These are phyloP conservation scores for Coccinonectria pachysandricola DNA, from an alignment of 2,329 filamentous ascomycete species.

Conservation along the genomic window DNA sequence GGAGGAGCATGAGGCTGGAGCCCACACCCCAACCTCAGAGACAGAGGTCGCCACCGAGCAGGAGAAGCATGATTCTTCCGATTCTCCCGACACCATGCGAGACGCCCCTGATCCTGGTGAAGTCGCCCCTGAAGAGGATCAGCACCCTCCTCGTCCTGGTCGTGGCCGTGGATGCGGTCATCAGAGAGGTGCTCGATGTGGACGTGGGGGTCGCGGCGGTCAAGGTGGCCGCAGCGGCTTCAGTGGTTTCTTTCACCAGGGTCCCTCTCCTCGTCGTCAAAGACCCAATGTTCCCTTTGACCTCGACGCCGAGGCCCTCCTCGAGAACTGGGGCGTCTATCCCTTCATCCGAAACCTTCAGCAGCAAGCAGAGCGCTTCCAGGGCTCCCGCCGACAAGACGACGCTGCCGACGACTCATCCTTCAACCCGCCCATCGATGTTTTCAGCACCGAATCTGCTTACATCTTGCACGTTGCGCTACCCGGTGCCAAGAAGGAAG, in stretches of 20 bases:
- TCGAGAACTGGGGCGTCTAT: conserved; percentile 30
- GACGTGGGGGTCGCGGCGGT: conserved; percentile 11
- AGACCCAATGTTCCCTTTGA: conserved; percentile 8
- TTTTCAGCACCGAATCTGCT: conserved; percentile 57
- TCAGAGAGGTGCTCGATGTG: conserved; percentile 9
- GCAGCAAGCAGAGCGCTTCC: conserved; percentile 25
- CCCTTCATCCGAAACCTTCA: conserved; percentile 33
- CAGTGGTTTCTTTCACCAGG: conserved; percentile 14
- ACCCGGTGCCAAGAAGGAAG: conserved; percentile 69
- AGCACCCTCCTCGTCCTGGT: conserved; percentile 13
- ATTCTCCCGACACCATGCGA: conserved; percentile 25
- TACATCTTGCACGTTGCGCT: conserved; percentile 68
- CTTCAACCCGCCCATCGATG: conserved; percentile 59
- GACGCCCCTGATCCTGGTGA: conserved; percentile 24
- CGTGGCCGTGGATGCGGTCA: conserved; percentile 13
- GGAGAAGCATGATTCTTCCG: conserved; percentile 26
- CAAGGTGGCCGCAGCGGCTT: conserved; percentile 12
- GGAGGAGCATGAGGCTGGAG: no score
- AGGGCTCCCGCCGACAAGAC: conserved; percentile 6
- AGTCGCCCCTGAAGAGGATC: conserved; percentile 21
- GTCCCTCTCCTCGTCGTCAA: conserved; percentile 11
- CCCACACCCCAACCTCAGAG: conserved; percentile 9
- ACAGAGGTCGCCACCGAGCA: conserved; percentile 15
- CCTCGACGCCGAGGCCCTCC: conserved; percentile 30
- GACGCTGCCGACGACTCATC: conserved; percentile 20